phyloP scores from a whole-genome alignment of 1,139 yeast species.

The Citeromyces hawaiiensis region DNA sequence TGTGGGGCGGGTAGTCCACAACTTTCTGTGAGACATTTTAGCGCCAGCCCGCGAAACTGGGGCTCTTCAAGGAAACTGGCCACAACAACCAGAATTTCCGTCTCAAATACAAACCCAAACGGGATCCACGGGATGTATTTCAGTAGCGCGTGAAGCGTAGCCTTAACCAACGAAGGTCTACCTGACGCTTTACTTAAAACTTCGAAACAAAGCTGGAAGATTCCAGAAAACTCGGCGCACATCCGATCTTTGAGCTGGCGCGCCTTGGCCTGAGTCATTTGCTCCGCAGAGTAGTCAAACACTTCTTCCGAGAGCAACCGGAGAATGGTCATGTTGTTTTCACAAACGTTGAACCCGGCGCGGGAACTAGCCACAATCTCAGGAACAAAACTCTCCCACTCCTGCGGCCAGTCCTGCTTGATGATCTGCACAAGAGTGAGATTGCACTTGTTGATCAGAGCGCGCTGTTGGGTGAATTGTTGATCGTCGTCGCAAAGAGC shows the following conservation, averaged over 20 bases:
- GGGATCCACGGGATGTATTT: constrained; percentile 95
- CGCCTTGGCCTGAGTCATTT: constrained; percentile 93
- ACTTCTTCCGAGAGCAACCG: constrained; percentile 89
- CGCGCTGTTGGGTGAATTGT: constrained; percentile 61
- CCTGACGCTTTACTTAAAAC: constrained; percentile 71
- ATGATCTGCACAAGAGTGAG: constrained; percentile 85
- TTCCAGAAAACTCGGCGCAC: constrained; percentile 85
- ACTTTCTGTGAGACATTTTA: constrained; percentile 89
- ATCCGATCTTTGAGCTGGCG: constrained; percentile 69
- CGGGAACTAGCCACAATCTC: constrained; percentile 80
- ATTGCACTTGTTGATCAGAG: constrained; percentile 87
- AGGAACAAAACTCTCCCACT: constrained; percentile 96
- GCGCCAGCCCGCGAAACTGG: constrained; percentile 71
- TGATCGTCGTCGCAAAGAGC: constrained; percentile 79
- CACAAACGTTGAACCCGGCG: constrained; percentile 86
- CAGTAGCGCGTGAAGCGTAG: constrained; percentile 74
- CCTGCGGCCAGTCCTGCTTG: constrained; percentile 98
- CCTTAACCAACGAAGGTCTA: constrained; percentile 67
- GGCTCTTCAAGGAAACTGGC: constrained; percentile 69
- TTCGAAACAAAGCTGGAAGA: constrained; percentile 85
- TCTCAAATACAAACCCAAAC: constrained; percentile 75
- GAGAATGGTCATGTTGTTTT: constrained; percentile 89
- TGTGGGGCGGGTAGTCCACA: constrained; percentile 50
- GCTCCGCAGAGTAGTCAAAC: constrained; percentile 88
- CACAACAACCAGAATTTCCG: constrained; percentile 60